Percentiles rank a stretch among this genome's conserved stretches.
phyloP scores from a whole-genome alignment of 1,284 basidiomycete species.

The Naganishia liquefaciens region DNA sequence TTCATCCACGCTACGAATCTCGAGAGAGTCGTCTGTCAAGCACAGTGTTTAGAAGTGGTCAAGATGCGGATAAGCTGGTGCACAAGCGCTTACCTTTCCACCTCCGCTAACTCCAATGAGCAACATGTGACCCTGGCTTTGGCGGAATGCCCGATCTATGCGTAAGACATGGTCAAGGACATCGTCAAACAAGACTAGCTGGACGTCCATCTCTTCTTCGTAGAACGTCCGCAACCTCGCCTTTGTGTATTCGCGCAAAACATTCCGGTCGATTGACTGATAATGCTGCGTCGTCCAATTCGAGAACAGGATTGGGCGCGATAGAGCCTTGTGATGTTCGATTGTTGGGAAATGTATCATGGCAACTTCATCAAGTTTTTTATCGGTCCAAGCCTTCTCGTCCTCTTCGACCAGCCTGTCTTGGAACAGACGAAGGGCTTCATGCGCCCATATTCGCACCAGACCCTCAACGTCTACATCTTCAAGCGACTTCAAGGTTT shows the following conservation, averaged over 20 bases:
- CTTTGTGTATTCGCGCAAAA: constrained; percentile 93
- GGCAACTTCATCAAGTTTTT: constrained; percentile 81
- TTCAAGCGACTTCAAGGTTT: constrained; percentile 91
- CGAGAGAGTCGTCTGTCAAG: constrained; percentile 82
- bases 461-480: constrained; percentile 88
- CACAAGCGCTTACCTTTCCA: constrained; percentile 73
- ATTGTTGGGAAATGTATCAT: constrained; percentile 90
- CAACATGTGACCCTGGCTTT: constrained; percentile 92
- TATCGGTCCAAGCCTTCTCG: constrained; percentile 93
- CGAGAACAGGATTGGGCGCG: constrained; percentile 90
- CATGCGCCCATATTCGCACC: constrained; percentile 97
- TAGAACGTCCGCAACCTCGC: constrained; percentile 93
- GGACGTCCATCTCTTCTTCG: constrained; percentile 96
- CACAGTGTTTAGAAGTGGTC: constrained; percentile 27
- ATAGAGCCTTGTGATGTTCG: constrained; percentile 76
- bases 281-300: constrained; percentile 99
- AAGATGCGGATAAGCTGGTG: constrained; percentile 10
- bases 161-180: constrained; percentile 95
- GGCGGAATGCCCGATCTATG: constrained; percentile 98
- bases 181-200: constrained; percentile 97
- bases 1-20: constrained; percentile 99
- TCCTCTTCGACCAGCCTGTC: constrained; percentile 91
- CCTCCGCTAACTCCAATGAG: constrained; percentile 97
- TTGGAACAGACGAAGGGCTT: constrained; percentile 94
- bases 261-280: constrained; percentile 88